Evolutionary conservation across 2,329 filamentous ascomycete genomes (phyloP).

Genomic region (Microdochium nivale): DNA sequence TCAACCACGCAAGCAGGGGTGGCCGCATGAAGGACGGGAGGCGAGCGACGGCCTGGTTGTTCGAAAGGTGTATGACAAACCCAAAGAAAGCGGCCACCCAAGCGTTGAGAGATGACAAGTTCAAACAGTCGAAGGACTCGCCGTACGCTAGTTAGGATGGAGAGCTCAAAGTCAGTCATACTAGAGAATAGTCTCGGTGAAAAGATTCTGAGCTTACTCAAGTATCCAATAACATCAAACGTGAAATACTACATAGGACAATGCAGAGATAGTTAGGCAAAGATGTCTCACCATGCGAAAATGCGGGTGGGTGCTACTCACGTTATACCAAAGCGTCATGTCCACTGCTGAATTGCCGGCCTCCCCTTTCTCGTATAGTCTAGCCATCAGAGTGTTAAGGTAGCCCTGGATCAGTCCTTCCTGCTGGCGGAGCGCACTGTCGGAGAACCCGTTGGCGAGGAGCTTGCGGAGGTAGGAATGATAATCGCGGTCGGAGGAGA

Average conservation of each 20-base stretch:
- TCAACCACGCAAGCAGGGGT: neutral
- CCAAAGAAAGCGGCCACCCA: neutral
- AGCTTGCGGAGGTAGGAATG: neutral
- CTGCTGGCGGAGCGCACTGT: neutral
- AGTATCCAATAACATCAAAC: neutral
- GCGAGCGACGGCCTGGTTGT: neutral
- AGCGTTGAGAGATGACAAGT: neutral
- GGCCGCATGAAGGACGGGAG: neutral
- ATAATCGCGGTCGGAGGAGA: neutral
- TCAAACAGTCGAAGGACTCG: neutral
- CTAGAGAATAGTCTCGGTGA: neutral
- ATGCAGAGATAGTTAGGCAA: too few relatives aligned
- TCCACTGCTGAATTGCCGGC: constrained; percentile 12
- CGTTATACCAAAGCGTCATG: constrained; percentile 30
- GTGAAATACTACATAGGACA: neutral
- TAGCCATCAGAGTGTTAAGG: constrained; percentile 23
- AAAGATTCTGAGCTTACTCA: neutral
- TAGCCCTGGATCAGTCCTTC: constrained; percentile 17
- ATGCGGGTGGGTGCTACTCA: constrained; percentile 9
- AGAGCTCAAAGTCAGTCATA: neutral
- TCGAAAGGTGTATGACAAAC: neutral
- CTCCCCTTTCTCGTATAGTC: constrained; percentile 15
- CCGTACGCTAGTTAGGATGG: neutral
- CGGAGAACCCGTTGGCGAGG: neutral
- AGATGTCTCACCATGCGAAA: neutral